Conservation (phyloP, 139 green algal genomes). For the Nannochloris sp. region DNA sequence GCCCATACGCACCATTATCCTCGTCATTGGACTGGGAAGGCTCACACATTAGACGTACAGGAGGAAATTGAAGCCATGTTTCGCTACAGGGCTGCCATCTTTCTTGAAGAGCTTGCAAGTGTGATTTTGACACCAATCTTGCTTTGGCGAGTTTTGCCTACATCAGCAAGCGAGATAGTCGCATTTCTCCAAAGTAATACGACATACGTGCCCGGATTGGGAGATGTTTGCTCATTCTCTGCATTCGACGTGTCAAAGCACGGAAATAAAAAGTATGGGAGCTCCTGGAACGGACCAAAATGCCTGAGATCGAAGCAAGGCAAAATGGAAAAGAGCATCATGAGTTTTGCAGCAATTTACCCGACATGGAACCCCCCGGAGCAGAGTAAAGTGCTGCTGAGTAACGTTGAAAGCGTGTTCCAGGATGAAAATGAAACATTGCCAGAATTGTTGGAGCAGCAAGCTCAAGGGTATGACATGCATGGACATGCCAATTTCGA, state of each 20-base stretch:
- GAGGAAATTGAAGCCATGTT: slow-evolving; percentile 74
- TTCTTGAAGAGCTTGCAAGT: slow-evolving; percentile 78
- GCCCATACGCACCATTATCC: slow-evolving; percentile 89
- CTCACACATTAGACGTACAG: slow-evolving; percentile 74
- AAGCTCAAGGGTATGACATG: no score
- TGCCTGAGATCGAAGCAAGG: slow-evolving; percentile 44
- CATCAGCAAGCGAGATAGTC: slow-evolving; percentile 53
- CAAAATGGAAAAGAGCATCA: slow-evolving; percentile 91
- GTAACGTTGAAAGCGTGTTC: slow-evolving; percentile 1
- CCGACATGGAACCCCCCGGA: slow-evolving; percentile 54
- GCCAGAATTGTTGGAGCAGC: no score
- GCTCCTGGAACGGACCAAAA: slow-evolving; percentile 36
- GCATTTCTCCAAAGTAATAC: slow-evolving; percentile 71
- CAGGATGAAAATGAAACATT: not conserved
- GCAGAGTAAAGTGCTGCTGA: not conserved
- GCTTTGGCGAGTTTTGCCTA: slow-evolving; percentile 55
- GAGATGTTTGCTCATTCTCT: slow-evolving; percentile 77
- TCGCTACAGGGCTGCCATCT: slow-evolving; percentile 70
- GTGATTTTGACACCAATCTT: slow-evolving; percentile 83
- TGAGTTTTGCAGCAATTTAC: slow-evolving; percentile 84
- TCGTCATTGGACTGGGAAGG: slow-evolving; percentile 52
- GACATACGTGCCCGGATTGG: slow-evolving; percentile 60
- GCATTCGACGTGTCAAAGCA: slow-evolving; percentile 70
- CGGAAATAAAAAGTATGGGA: slow-evolving; percentile 77
- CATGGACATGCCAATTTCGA: not conserved